These are phyloP conservation scores for Sporothrix variecibatus DNA, from an alignment of 2,329 filamentous ascomycete genomes.

Conservation along the genomic window DNA sequence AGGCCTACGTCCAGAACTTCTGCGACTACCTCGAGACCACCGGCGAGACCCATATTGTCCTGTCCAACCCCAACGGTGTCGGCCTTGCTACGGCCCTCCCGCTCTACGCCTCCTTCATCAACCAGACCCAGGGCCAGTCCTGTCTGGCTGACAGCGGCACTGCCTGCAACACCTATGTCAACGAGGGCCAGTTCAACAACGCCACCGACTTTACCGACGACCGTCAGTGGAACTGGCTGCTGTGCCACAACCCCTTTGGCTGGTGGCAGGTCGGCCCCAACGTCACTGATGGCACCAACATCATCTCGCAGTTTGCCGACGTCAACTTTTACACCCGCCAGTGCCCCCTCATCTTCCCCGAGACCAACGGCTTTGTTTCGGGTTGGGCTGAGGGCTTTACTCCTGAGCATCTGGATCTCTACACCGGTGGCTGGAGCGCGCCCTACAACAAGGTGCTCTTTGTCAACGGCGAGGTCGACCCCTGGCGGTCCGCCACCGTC, in stretches of 20 bases:
- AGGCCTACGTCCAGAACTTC: slow-evolving; percentile 49
- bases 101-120: slow-evolving; percentile 53
- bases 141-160: slow-evolving; percentile 46
- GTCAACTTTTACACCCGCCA: slow-evolving; percentile 45
- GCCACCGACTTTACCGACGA: slow-evolving; percentile 43
- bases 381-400: slow-evolving; percentile 41
- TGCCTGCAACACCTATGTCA: slow-evolving; percentile 43
- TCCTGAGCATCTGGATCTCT: slow-evolving; percentile 41
- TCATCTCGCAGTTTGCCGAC: slow-evolving; percentile 43
- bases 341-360: slow-evolving; percentile 51
- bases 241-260: slow-evolving; percentile 49
- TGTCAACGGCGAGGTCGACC: slow-evolving; percentile 46
- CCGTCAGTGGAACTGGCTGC: slow-evolving; percentile 58
- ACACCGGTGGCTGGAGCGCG: slow-evolving; percentile 47
- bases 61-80: slow-evolving; percentile 45
- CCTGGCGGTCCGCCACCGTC: slow-evolving; percentile 45
- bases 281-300: slow-evolving; percentile 38
- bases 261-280: slow-evolving; percentile 49
- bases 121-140: slow-evolving; percentile 45
- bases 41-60: slow-evolving; percentile 36
- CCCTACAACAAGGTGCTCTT: slow-evolving; percentile 43
- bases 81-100: slow-evolving; percentile 52
- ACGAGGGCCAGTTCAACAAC: slow-evolving; percentile 41
- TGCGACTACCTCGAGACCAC: slow-evolving; percentile 48
- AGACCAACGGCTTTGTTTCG: slow-evolving; percentile 36